phyloP scores from a whole-genome alignment of 768 basidiomycete genomes.

The Auriscalpium orientale region DNA sequence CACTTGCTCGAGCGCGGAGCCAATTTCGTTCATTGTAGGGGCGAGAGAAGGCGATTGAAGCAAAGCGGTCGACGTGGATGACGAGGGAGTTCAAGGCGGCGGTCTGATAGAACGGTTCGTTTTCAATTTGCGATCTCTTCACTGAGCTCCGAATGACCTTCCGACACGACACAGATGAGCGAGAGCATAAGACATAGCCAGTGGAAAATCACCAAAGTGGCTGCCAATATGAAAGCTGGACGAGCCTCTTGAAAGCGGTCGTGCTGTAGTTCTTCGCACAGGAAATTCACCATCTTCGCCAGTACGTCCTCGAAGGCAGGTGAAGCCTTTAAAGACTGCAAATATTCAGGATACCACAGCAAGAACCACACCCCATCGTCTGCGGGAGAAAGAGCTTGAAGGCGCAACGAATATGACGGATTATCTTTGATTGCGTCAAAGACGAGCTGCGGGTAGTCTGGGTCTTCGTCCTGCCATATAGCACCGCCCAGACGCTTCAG shows the following conservation, averaged over 20 bases:
- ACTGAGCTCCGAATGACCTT: slow-evolving; percentile 27
- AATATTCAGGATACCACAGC: slow-evolving; percentile 58
- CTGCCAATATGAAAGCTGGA: slow-evolving; percentile 51
- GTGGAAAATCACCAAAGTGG: slow-evolving; percentile 47
- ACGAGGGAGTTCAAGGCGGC: slow-evolving; percentile 35
- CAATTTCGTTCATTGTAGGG: slow-evolving; percentile 33
- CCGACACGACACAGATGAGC: slow-evolving; percentile 13
- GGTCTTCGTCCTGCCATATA: slow-evolving; percentile 65
- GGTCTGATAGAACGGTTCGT: slow-evolving; percentile 19
- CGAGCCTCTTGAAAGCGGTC: slow-evolving; percentile 55
- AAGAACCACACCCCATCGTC: slow-evolving; percentile 42
- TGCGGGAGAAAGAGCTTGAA: slow-evolving; percentile 29
- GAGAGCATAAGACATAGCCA: not conserved
- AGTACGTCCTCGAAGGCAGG: slow-evolving; percentile 50
- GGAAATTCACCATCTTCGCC: slow-evolving; percentile 61
- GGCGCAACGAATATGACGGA: slow-evolving; percentile 37
- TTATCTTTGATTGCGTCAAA: slow-evolving; percentile 86
- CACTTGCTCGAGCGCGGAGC: slow-evolving; percentile 31
- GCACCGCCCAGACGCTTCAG: slow-evolving; percentile 45
- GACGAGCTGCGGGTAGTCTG: slow-evolving; percentile 69
- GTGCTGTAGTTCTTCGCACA: slow-evolving; percentile 79
- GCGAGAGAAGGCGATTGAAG: slow-evolving; percentile 38
- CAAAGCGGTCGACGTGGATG: slow-evolving; percentile 42
- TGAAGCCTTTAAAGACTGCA: slow-evolving; percentile 46
- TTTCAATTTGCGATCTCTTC: slow-evolving; percentile 23